Conservation (phyloP, 202 grass and related monocot genomes). For the Sporobolus alterniflorus region DNA sequence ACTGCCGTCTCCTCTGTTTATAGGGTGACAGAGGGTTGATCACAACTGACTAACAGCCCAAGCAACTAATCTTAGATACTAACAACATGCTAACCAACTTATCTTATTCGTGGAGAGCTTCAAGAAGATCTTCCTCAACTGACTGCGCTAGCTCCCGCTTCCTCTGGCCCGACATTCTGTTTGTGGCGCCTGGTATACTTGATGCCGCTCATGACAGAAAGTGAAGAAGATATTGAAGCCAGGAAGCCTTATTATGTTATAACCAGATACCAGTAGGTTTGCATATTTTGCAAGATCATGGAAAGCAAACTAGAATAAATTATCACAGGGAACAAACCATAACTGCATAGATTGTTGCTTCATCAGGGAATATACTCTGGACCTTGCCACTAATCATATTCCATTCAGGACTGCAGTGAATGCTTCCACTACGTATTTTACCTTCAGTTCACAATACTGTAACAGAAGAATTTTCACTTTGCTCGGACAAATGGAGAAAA, state of each 20-base stretch:
- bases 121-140: no score
- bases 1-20: no score
- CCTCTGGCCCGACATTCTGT: no score
- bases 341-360: slow-evolving; percentile 3
- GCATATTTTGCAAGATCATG: slow-evolving; percentile 19
- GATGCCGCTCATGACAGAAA: no score
- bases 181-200: no score
- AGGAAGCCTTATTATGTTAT: slow-evolving; percentile 24
- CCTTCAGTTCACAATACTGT: slow-evolving; percentile 27
- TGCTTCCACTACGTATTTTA: slow-evolving; percentile 21
- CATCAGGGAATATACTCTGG: slow-evolving; percentile 25
- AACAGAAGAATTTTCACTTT: not conserved
- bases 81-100: no score
- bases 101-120: no score
- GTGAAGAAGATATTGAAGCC: slow-evolving; percentile 38
- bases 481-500: slow-evolving; percentile 17
- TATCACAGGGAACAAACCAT: not conserved
- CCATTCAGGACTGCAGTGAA: not conserved
- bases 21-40: no score
- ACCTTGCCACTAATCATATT: slow-evolving; percentile 9
- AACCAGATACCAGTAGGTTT: slow-evolving; percentile 33
- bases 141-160: no score
- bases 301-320: slow-evolving; percentile 11
- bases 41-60: no score
- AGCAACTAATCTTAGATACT: no score